Conservation (phyloP, 169 alveolate species). For the Perkinsus marinus region DNA sequence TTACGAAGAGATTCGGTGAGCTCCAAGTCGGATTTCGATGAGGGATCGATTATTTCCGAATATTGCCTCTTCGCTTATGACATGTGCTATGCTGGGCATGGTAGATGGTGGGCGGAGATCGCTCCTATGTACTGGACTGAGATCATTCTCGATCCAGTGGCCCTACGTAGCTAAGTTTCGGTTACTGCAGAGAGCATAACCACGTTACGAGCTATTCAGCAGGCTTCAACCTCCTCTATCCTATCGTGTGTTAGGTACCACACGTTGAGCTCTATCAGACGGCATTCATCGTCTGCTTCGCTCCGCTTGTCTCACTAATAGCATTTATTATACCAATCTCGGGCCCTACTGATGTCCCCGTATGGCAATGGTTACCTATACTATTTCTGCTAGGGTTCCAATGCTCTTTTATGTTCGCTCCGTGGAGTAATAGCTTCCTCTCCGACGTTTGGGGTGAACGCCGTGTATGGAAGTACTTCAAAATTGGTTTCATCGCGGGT, state of each 20-base stretch:
- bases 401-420: neutral
- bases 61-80: neutral
- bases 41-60: neutral
- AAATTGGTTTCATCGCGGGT: neutral
- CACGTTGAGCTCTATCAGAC: neutral
- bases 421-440: neutral
- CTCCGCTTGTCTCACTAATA: neutral
- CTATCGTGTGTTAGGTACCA: neutral
- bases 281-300: neutral
- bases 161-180: no score
- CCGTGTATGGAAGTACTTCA: neutral
- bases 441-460: neutral
- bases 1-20: neutral
- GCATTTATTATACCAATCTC: neutral
- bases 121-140: no score
- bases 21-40: neutral
- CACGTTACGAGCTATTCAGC: no score
- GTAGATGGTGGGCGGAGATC: no score
- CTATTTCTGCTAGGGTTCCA: neutral
- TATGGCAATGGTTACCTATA: neutral
- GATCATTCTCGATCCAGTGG: no score
- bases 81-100: neutral
- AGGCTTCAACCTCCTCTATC: no score
- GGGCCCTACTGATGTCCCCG: neutral
- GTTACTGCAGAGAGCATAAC: no score